These are phyloP conservation scores for Abrus precatorius DNA, from an alignment of 306 rosid genomes.

Conservation along the genomic window DNA sequence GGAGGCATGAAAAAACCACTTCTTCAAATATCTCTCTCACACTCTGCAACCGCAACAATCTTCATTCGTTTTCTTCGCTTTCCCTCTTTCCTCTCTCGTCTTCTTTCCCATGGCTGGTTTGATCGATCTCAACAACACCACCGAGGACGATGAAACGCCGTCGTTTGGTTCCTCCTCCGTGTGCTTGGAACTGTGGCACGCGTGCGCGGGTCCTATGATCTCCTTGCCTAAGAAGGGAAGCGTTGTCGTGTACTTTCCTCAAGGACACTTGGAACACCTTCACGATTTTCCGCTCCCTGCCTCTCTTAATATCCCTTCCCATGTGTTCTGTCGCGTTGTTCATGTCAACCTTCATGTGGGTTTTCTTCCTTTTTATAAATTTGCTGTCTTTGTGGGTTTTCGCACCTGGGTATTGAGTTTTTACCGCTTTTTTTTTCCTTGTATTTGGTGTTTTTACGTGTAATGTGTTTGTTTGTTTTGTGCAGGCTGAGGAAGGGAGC, in stretches of 20 bases:
- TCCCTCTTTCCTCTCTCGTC: background rate
- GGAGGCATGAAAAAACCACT: constrained; percentile 51
- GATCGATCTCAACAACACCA: constrained; percentile 84
- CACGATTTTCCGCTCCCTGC: constrained; percentile 64
- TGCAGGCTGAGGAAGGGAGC: constrained; percentile 86
- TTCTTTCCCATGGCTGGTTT: constrained; percentile 63
- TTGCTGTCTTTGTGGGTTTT: constrained; percentile 28
- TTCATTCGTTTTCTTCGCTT: background rate
- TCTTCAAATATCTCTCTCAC: constrained; percentile 47
- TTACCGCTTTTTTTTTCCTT: background rate
- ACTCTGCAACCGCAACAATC: background rate
- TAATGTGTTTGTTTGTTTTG: constrained; percentile 15
- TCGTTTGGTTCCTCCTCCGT: constrained; percentile 59
- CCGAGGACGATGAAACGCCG: constrained; percentile 79
- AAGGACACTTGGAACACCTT: constrained; percentile 81
- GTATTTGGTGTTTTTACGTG: background rate
- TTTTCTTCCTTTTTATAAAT: background rate
- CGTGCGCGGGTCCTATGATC: constrained; percentile 90
- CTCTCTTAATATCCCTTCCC: constrained; percentile 67
- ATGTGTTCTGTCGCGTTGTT: constrained; percentile 83
- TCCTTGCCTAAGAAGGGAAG: constrained; percentile 88
- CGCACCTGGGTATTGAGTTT: too few relatives aligned
- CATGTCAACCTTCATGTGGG: constrained; percentile 89
- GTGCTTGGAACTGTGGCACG: constrained; percentile 96
- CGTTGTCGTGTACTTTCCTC: constrained; percentile 81